Conservation (phyloP, 768 basidiomycete genomes). For the Hericium erinaceus region DNA sequence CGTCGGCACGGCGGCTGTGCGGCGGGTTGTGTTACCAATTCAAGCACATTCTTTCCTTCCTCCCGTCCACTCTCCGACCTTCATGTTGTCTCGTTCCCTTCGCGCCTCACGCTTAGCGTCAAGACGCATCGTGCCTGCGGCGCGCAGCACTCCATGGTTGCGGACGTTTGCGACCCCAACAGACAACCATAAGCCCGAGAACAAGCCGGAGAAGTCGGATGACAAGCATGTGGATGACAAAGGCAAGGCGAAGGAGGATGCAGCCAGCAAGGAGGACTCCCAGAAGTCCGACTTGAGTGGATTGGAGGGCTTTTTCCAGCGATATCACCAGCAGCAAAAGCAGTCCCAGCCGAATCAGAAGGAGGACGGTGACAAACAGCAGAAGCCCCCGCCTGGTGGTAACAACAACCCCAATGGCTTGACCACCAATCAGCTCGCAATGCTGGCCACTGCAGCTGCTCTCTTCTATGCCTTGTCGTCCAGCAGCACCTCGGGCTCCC, state of each 20-base stretch:
- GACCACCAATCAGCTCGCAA: conserved; percentile 45
- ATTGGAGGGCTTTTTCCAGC: conserved; percentile 17
- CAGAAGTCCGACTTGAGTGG: conserved; percentile 17
- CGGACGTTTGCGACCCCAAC: conserved; percentile 11
- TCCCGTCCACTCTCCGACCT: background rate
- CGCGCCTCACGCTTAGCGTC: conserved; percentile 10
- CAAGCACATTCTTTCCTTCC: background rate
- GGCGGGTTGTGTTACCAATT: no score
- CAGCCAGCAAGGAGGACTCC: conserved; percentile 5
- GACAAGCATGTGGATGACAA: conserved; percentile 1
- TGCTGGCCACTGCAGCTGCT: conserved; percentile 51
- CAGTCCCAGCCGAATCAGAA: conserved; percentile 14
- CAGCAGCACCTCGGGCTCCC: conserved; percentile 39
- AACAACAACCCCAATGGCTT: conserved; percentile 47
- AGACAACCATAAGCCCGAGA: conserved; percentile 1
- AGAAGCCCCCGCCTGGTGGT: conserved; percentile 34
- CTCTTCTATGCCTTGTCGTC: conserved; percentile 54
- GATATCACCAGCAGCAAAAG: conserved; percentile 13
- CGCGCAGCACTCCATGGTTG: background rate
- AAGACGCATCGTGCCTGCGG: conserved; percentile 1
- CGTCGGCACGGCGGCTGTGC: no score
- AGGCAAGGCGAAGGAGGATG: conserved; percentile 2
- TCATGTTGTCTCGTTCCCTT: conserved; percentile 11
- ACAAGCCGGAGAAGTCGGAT: conserved; percentile 1
- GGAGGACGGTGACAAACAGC: conserved; percentile 26